Evolutionary conservation across 306 rosid genomes (phyloP), one percentile per base, ranked within the genome.

Genomic region (Echinosophora koreensis): DNA sequence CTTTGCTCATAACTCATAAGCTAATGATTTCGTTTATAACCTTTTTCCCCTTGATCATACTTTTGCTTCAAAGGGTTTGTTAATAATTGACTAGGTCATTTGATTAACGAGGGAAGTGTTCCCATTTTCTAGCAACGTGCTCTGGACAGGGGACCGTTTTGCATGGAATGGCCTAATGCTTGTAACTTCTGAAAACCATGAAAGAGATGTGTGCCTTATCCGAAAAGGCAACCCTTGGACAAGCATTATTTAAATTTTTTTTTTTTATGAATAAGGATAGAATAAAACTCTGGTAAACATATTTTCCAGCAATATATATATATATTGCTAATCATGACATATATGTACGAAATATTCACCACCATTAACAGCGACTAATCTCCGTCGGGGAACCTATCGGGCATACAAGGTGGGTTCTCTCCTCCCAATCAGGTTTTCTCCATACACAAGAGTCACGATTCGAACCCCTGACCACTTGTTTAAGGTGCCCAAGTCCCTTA

Each of bases 181-280:
- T 34, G 41, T 49, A 13, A 30, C 11, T 30, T 13, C 66, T 13
- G 0, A 34, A 15, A 30, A 6, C 30, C 30, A 35, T 62, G 38
- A 73, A 59, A 69, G 69, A 18, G 78, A 71, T 16, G 51, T 51
- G 8, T 71, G 68, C 66, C 78, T 80, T 79, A 66, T 76, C 44
- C 41, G 4, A 66, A 60, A 59, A 8, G 78, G 54, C 35, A 52
- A 49, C 16, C 18, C 66, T 30, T 30, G 7, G 27, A 49, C 63
- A 73, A 46, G 10, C 8, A 55, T 13, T 22, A 22, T 22, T 28
- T 8, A 39, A 18, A 8, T 46, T 50, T 51, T 41, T 12, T 46
- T 50, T 51, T 41, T 52, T 59, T 56, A 12, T 42, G 22, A 38
- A 52, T 16, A 32, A 69, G 4, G 63, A 46, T 41, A 4, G 37